Base-by-base conservation (phyloP, 768 basidiomycete genomes). In the Amanita polypyramis region DNA sequence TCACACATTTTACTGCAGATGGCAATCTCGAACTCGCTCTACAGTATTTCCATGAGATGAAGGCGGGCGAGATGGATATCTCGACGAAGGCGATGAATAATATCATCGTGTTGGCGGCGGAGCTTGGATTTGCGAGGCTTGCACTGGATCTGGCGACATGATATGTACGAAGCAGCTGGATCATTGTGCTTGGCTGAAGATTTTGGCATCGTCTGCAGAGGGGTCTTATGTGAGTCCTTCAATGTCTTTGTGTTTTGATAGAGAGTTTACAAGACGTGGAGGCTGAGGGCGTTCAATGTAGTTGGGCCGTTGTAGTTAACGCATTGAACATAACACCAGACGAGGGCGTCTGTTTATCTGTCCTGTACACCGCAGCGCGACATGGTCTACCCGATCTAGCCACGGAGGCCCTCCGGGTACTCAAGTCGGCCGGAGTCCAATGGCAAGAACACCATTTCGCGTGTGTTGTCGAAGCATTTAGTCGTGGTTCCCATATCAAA, bases 381-480 rank as follows among this genome's bases (percentile, higher is more conserved):
- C 70, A 76, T 52, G 88, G 85, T n/a, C 66, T 78, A 29, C 75
- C 84, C 4, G 75, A 79, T 39, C 70, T 93, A 0, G 88, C 82
- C 19, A 67, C 75, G 11, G 78, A 81, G 35, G 84, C 75, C 23
- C 64, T 92, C 35, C 75, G 71, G 1, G 64, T 73, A 5, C 66
- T 94, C 33, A 70, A 75, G 38, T 44, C 52, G 8, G 62, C 75
- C 6, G 70, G 73, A 12, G 62, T 77, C 11, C 58, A 68, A 39
- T 70, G 75, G 64, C 58, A 70, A 56, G 90, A 92, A 59, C 65
- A 84, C 56, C 91, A 94, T 59, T 79, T 88, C 55, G 77, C 85
- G 1, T 79, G 88, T 2, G 63, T 92, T 17, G 66, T 93, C 25
- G 85, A 91, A 58, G 80, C 88, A 0, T 80, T 84, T 56, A 77